phyloP scores from a whole-genome alignment of 352 stramenopile genomes.

The Phytophthora sansomeana region DNA sequence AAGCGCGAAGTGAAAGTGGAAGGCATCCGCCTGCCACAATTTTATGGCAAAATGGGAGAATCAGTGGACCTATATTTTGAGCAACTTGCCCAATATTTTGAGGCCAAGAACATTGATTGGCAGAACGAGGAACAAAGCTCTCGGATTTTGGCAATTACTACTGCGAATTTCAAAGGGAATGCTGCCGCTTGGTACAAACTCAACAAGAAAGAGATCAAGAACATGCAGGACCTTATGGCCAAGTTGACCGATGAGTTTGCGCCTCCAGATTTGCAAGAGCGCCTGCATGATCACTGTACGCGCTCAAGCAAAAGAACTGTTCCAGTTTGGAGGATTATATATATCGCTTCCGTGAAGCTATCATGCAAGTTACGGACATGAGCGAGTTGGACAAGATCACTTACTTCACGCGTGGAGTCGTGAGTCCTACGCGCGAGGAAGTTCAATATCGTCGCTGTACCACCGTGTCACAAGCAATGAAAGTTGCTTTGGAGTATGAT shows the following conservation, averaged over 20 bases:
- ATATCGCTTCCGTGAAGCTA: slow-evolving; percentile 18
- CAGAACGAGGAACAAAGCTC: slow-evolving; percentile 1
- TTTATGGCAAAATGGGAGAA: slow-evolving; percentile 16
- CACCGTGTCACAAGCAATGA: slow-evolving; percentile 26
- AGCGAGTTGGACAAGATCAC: slow-evolving; percentile 38
- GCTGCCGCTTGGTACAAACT: slow-evolving; percentile 25
- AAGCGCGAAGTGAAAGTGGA: slow-evolving; percentile 27
- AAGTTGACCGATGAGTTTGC: slow-evolving; percentile 22
- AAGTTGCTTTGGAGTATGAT: slow-evolving; percentile 32
- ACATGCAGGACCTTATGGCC: slow-evolving; percentile 14
- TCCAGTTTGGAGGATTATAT: slow-evolving; percentile 30
- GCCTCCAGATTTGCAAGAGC: slow-evolving; percentile 31
- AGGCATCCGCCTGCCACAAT: slow-evolving; percentile 23
- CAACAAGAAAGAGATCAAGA: slow-evolving; percentile 12
- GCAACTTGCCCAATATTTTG: slow-evolving; percentile 25
- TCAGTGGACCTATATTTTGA: slow-evolving; percentile 29
- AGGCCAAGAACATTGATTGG: slow-evolving; percentile 25
- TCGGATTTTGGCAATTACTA: slow-evolving; percentile 24
- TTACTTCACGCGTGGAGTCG: slow-evolving; percentile 29
- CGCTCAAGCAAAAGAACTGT: slow-evolving; percentile 24
- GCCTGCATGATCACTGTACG: slow-evolving; percentile 24
- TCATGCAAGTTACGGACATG: slow-evolving; percentile 34
- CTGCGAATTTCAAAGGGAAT: slow-evolving; percentile 15
- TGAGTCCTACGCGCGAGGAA: slow-evolving; percentile 27
- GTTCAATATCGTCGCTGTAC: slow-evolving; percentile 35